Conservation (phyloP, 2,329 filamentous ascomycete genomes). For the Fusarium nurragi region DNA sequence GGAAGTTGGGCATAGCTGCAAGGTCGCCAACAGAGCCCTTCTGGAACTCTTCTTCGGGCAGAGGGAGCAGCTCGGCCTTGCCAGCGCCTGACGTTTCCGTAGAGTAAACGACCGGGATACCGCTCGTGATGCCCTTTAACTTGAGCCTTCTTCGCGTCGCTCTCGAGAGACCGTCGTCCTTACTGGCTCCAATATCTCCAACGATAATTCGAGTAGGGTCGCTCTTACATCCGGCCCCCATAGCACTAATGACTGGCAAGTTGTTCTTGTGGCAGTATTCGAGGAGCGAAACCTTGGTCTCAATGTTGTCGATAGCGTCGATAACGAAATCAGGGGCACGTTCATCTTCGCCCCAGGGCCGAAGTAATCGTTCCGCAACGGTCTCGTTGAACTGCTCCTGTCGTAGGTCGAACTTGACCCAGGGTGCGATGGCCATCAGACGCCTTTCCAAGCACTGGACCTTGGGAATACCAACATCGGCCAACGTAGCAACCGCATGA, state of each 20-base stretch:
- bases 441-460: conserved; percentile 84
- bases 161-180: conserved; percentile 88
- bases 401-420: conserved; percentile 87
- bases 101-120: conserved; percentile 92
- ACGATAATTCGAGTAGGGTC: conserved; percentile 84
- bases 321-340: conserved; percentile 86
- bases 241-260: conserved; percentile 88
- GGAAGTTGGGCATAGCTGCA: conserved; percentile 89
- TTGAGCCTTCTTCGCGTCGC: conserved; percentile 84
- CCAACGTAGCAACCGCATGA: conserved; percentile 93
- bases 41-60: conserved; percentile 86
- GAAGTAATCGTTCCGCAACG: conserved; percentile 73
- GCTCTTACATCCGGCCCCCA: conserved; percentile 96
- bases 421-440: conserved; percentile 87
- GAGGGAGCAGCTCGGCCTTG: conserved; percentile 87
- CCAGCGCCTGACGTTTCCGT: conserved; percentile 90
- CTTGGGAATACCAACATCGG: conserved; percentile 93
- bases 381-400: conserved; percentile 82
- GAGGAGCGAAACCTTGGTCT: conserved; percentile 91
- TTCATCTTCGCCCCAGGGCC: conserved; percentile 67
- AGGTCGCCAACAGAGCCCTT: conserved; percentile 89
- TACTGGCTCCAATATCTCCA: conserved; percentile 88
- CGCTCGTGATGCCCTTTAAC: conserved; percentile 78
- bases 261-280: conserved; percentile 84
- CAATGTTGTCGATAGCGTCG: conserved; percentile 98